These are phyloP conservation scores for Rhizopus microsporus DNA, from an alignment of 371 early-diverging fungal genomes.

Conservation along the genomic window DNA sequence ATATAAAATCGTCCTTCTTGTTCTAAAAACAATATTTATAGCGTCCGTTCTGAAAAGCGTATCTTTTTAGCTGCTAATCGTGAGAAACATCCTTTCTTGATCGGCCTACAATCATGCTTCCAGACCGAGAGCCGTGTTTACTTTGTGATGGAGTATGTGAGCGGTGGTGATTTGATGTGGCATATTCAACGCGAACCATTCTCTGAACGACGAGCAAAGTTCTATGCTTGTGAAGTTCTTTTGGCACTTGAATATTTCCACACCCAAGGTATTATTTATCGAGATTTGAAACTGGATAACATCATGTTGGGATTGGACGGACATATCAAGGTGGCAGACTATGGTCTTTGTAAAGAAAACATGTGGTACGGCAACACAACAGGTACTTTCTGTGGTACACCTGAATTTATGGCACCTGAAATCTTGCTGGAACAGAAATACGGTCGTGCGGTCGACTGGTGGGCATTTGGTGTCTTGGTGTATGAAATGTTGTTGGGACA, in stretches of 20 bases:
- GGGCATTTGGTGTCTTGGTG: constrained; percentile 91
- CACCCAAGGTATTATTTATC: constrained; percentile 52
- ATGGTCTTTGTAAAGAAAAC: constrained; percentile 75
- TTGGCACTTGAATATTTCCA: constrained; percentile 81
- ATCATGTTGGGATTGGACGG: constrained; percentile 75
- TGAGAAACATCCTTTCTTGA: constrained; percentile 96
- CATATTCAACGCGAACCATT: constrained; percentile 91
- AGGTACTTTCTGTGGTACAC: constrained; percentile 90
- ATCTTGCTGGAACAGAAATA: constrained; percentile 81
- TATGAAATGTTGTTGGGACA: constrained; percentile 97
- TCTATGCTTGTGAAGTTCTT: constrained; percentile 97
- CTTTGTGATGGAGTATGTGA: constrained; percentile 99
- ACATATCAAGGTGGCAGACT: constrained; percentile 98
- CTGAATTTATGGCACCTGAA: constrained; percentile 82
- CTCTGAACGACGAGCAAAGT: constrained; percentile 88
- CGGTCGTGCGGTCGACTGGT: constrained; percentile 90
- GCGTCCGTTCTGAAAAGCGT: constrained; percentile 92
- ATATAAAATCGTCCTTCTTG: neutral
- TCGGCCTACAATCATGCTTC: constrained; percentile 95
- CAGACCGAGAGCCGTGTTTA: constrained; percentile 93
- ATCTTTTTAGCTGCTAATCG: constrained; percentile 89
- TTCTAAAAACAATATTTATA: constrained; percentile 2
- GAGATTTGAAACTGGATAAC: constrained; percentile 54
- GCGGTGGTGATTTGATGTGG: constrained; percentile 99
- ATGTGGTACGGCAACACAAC: constrained; percentile 65